A percentile compares a stretch with the other conserved stretches of the same genome.
Conservation (phyloP, 2,329 filamentous ascomycete genomes). For the Sordariomycetes sp. region DNA sequence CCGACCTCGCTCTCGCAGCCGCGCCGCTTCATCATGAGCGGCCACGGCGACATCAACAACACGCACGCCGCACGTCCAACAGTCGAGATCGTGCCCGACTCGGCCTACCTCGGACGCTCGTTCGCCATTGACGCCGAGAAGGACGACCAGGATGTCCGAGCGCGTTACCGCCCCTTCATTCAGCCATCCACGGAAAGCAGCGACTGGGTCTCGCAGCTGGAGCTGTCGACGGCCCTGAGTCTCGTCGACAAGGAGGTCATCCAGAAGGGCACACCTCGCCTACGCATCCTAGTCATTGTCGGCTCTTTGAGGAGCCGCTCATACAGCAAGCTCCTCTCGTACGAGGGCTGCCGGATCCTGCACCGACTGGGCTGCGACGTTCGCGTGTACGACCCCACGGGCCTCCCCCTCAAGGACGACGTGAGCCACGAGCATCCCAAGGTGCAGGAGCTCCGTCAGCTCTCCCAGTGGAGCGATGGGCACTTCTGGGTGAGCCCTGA, state of each 20-base stretch:
- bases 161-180: too few relatives aligned
- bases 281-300: too few relatives aligned
- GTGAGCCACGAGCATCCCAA: conserved; percentile 46
- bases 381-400: conserved; percentile 48
- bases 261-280: too few relatives aligned
- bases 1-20: too few relatives aligned
- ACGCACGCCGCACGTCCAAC: conserved; percentile 12
- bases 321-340: conserved; percentile 51
- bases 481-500: conserved; percentile 59
- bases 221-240: too few relatives aligned
- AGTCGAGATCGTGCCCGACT: conserved; percentile 10
- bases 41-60: conserved; percentile 23
- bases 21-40: conserved; percentile 13
- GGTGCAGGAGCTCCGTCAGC: conserved; percentile 51
- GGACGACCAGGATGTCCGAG: too few relatives aligned
- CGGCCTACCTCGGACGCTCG: conserved; percentile 15
- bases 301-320: too few relatives aligned
- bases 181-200: too few relatives aligned
- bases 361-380: conserved; percentile 58
- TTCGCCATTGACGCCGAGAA: conserved; percentile 34
- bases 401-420: conserved; percentile 55
- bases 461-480: conserved; percentile 57
- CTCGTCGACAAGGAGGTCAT: too few relatives aligned
- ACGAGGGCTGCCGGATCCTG: conserved; percentile 50
- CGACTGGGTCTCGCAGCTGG: too few relatives aligned